Evolutionary conservation across 2,329 filamentous ascomycete genomes (phyloP).

Genomic region (Aureobasidium musti): DNA sequence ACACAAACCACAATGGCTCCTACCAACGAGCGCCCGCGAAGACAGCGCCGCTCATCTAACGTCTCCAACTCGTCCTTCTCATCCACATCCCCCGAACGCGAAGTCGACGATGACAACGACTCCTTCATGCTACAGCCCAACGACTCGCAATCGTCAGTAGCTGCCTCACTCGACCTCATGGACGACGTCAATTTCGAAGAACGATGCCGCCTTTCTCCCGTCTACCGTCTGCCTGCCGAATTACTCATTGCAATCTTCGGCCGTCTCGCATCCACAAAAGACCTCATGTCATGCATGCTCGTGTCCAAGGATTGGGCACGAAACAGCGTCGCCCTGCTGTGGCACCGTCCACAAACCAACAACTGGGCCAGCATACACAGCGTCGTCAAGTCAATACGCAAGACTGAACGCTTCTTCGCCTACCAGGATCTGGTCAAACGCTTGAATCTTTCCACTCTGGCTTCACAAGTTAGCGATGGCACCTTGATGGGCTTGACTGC

Average conservation of each 20-base stretch:
- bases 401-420: conserved; percentile 75
- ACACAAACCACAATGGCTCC: conserved; percentile 3
- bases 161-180: conserved; percentile 69
- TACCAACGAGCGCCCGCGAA: conserved; percentile 29
- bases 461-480: conserved; percentile 79
- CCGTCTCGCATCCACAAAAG: conserved; percentile 69
- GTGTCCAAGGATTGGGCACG: conserved; percentile 93
- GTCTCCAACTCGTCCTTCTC: conserved; percentile 58
- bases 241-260: conserved; percentile 91
- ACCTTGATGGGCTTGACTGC: conserved; percentile 77
- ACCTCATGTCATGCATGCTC: conserved; percentile 85
- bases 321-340: conserved; percentile 89
- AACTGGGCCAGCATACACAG: conserved; percentile 78
- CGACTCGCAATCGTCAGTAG: conserved; percentile 90
- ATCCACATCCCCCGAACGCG: conserved; percentile 71
- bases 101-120: conserved; percentile 88
- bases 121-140: conserved; percentile 81
- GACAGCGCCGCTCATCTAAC: conserved; percentile 35
- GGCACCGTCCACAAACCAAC: conserved; percentile 90
- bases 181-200: conserved; percentile 58
- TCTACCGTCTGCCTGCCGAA: conserved; percentile 86
- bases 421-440: conserved; percentile 91
- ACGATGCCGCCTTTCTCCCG: conserved; percentile 70
- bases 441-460: conserved; percentile 81
- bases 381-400: conserved; percentile 76